Conservation (phyloP, 2,329 filamentous ascomycete species). For the Colletotrichum cuscutae region DNA sequence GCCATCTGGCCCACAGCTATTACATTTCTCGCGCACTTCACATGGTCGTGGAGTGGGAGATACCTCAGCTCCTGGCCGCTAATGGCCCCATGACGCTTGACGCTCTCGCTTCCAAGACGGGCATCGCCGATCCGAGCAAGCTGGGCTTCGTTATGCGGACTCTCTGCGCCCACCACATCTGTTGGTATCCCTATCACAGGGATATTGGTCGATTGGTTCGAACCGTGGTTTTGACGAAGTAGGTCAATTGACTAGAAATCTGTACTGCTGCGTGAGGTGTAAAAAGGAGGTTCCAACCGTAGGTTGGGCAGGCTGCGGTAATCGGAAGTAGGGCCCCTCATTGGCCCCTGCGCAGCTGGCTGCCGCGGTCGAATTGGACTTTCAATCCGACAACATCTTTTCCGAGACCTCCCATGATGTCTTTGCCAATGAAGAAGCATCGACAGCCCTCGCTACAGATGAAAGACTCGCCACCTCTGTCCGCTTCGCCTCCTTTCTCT, state of each 20-base stretch:
- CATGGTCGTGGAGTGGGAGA: conserved; percentile 27
- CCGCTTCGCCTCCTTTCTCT: conserved; percentile 26
- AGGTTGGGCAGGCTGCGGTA: too few species aligned
- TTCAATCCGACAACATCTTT: conserved; percentile 25
- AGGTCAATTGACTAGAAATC: too few species aligned
- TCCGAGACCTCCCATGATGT: conserved; percentile 15
- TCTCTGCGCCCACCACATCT: conserved; percentile 26
- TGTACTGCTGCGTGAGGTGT: too few species aligned
- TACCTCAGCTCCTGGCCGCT: conserved; percentile 13
- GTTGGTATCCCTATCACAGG: too few species aligned
- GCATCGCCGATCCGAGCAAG: conserved; percentile 20
- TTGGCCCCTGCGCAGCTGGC: too few species aligned
- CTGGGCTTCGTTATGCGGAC: conserved; percentile 31
- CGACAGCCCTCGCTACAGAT: conserved; percentile 17
- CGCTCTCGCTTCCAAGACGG: conserved; percentile 20
- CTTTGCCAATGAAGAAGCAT: conserved; percentile 27
- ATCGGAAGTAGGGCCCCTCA: too few species aligned
- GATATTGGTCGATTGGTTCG: too few species aligned
- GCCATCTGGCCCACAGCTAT: conserved; percentile 21
- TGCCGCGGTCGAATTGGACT: too few species aligned
- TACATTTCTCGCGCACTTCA: conserved; percentile 25
- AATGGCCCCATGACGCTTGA: conserved; percentile 12
- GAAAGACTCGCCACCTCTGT: conserved; percentile 20
- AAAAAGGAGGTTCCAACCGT: too few species aligned
- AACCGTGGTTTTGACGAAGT: too few species aligned